Conservation (phyloP, 2,329 filamentous ascomycete species). For the Fusarium sp. region DNA sequence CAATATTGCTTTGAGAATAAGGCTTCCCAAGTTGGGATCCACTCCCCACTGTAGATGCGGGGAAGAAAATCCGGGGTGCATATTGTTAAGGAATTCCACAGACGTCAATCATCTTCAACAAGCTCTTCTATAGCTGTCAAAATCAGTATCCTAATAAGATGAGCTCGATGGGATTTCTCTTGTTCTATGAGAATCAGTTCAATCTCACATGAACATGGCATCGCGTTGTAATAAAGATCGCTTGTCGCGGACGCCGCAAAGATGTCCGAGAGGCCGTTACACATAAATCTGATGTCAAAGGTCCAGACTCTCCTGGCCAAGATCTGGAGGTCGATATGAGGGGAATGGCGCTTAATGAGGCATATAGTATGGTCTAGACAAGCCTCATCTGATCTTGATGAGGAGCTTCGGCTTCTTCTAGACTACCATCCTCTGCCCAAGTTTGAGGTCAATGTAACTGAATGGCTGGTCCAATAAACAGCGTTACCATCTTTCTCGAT, state of each 20-base stretch:
- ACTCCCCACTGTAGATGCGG: slow-evolving; percentile 33
- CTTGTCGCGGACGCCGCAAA: not conserved
- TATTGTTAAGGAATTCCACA: slow-evolving; percentile 12
- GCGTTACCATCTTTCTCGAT: not conserved
- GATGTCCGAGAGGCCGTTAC: not conserved
- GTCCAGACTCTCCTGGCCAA: slow-evolving; percentile 5
- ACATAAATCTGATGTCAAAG: not conserved
- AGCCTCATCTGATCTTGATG: not conserved
- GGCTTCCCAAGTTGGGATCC: slow-evolving; percentile 1
- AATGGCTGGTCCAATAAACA: not conserved
- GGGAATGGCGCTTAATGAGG: not conserved
- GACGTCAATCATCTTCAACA: not conserved
- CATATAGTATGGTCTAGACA: slow-evolving; percentile 10
- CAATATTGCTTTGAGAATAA: not conserved
- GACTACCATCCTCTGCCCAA: slow-evolving; percentile 6
- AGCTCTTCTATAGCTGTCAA: not conserved
- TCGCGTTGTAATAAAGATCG: not conserved
- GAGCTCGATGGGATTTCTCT: no score
- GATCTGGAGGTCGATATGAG: not conserved
- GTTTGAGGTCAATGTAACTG: not conserved
- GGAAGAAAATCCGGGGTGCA: slow-evolving; percentile 41
- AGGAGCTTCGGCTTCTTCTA: slow-evolving; percentile 13
- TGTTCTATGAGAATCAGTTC: not conserved
- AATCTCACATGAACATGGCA: not conserved
- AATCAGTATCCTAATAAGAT: not conserved